Conservation (phyloP, 208 protist species). For the Strigomonas oncopelti region DNA sequence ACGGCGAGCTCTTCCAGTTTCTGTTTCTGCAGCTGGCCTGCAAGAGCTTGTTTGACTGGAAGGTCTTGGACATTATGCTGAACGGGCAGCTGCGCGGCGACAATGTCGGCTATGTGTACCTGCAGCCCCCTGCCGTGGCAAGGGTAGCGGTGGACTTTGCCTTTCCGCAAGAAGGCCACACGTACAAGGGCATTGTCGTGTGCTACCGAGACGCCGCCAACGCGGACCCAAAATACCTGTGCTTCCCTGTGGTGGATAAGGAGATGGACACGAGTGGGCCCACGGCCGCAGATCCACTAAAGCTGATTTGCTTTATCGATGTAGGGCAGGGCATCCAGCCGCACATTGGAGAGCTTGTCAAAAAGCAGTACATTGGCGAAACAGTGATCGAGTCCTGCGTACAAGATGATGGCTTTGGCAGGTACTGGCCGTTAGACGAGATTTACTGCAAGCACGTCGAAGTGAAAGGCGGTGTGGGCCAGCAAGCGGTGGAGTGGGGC, state of each 20-base stretch:
- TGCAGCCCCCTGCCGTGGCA: slow-evolving; percentile 17
- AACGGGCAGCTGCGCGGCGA: slow-evolving; percentile 82
- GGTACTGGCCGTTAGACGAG: slow-evolving; percentile 79
- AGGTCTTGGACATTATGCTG: slow-evolving; percentile 81
- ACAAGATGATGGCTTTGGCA: slow-evolving; percentile 80
- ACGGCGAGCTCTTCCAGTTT: slow-evolving; percentile 82
- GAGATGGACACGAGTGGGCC: background rate
- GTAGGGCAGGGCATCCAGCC: slow-evolving; percentile 82
- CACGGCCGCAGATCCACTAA: slow-evolving; percentile 18
- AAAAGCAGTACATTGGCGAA: slow-evolving; percentile 62
- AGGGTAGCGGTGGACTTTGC: slow-evolving; percentile 6
- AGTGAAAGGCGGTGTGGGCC: slow-evolving; percentile 34
- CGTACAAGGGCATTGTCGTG: slow-evolving; percentile 63
- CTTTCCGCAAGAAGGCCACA: slow-evolving; percentile 12
- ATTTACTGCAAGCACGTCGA: slow-evolving; percentile 79
- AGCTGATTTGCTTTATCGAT: slow-evolving; percentile 82
- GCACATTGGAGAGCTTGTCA: slow-evolving; percentile 37
- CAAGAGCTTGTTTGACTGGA: slow-evolving; percentile 73
- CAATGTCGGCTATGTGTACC: slow-evolving; percentile 70
- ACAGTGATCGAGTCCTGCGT: slow-evolving; percentile 76
- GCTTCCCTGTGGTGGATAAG: slow-evolving; percentile 37
- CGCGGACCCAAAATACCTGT: slow-evolving; percentile 46
- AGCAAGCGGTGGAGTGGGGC: slow-evolving; percentile 50
- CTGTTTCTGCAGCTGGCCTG: slow-evolving; percentile 69
- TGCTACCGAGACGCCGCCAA: slow-evolving; percentile 42